Base-by-base conservation (phyloP, 202 grass and related monocot genomes). In the Carex sylvatica region DNA sequence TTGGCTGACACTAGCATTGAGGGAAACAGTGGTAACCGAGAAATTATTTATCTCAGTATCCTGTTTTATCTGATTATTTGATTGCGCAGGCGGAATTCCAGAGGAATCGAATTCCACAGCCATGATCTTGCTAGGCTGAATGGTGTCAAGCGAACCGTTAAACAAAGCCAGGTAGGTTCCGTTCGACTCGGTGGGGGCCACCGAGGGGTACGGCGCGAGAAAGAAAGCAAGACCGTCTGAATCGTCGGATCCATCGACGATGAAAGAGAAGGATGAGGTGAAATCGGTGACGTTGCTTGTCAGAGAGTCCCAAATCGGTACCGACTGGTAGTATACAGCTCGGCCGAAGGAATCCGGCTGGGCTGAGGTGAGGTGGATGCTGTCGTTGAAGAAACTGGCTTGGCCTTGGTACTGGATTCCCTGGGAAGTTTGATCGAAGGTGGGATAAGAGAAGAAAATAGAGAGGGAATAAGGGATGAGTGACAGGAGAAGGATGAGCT, bases 51-150 rank as follows among this genome's bases (percentile, higher is more conserved):
- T 61, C 62, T 90, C 62, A 44, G 93, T 83, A 78, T 94, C 89
- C 5, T 85, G 78, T 31, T 91, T 74, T 66, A 92, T 85, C n/a
- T 86, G 76, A 74, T n/a, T 16, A 4, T 79, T 78, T 9, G 88
- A 87, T 76, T 97, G 89, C 85, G 87, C n/a, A n/a, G n/a, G 91
- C 13, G 10, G 2, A 61, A 90, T 81, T 3, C 61, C 2, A 60
- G 33, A 66, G 76, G 60, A 94, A 59, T 97, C 90, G 22, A 97
- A 97, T 76, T 97, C 92, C 49, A 97, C 79, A 0, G 94, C 94
- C 61, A 97, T 84, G 0, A 90, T 90, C 24, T 82, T 59, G 47
- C 77, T 75, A 15, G 87, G 64, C 70, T 82, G 31, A 2, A 42
- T 80, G 5, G 46, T 81, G 23, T 87, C 78, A 68, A 54, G 42